Base-by-base conservation (phyloP, 169 alveolate species). In the Pseudocohnilembus persalinus region DNA sequence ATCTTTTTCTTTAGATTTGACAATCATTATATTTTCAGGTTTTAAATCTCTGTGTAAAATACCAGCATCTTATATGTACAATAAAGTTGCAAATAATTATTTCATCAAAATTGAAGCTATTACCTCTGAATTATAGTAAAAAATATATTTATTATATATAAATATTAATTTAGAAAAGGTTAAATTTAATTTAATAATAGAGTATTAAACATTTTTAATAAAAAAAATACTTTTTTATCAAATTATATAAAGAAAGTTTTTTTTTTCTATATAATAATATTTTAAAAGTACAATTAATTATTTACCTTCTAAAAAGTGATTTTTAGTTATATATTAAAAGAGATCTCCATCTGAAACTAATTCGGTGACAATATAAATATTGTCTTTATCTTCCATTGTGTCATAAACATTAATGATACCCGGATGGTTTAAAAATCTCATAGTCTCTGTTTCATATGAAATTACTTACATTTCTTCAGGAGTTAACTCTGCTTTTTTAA, bases 31-130 rank as follows among this genome's bases (percentile, higher is more conserved):
- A 32, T 63, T 85, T 85, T 85, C 90, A 26, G 90, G 90, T 76
- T 85, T 85, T 64, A 85, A 73, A 29, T 85, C 90, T 74, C 90
- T 68, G 72, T 85, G 90, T 33, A 49, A 34, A 20, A 85, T 85
- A 0, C 83, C 83, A n/a, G 31, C 29, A 32, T 76, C 65, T 29
- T 85, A 87, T 30, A 85, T 65, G 28, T 85, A 85, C 34, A 64
- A 32, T 25, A 85, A 81, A 4, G 87, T 65, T 33, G 87, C 77
- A n/a, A 84, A 65, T 73, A 84, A 33, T 33, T 84, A 72, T 6
- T 65, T 28, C 31, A 84, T 84, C 25, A 84, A 31, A 65, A 63
- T 16, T 30, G 72, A 29, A 33, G 80, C 78, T 30, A 28, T 28
- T n/a, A n/a, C 25, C 20, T 33, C 83, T 25, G 32, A 34, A 11